Base-by-base conservation (phyloP, 441 rosid genomes). In the Theobroma grandiflorum region DNA sequence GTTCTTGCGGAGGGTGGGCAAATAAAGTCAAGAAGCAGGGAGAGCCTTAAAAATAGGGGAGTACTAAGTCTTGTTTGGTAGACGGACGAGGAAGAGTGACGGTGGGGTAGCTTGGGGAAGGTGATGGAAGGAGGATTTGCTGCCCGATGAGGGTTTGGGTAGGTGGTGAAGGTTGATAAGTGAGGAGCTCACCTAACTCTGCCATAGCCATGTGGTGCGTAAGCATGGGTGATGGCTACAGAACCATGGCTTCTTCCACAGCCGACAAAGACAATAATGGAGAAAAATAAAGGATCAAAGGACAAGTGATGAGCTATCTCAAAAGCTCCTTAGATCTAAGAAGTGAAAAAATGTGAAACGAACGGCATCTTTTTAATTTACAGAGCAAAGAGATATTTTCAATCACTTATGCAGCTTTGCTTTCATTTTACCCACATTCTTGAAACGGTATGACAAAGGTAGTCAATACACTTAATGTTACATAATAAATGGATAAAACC, bases 211-310 rank as follows among this genome's bases (percentile, higher is more conserved):
- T 31, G 15, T 31, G 61, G 58, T 71, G 75, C 8, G 22, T 26
- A 71, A 78, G 75, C 58, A 33, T 78, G 2, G 87, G 84, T 4
- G 75, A 70, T 2, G 90, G 64, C 58, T 83, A 83, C 0, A 87
- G 68, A 47, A 83, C 82, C 9, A 87, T 74, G 62, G 83, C 61
- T 31, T 75, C 76, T 59, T 72, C 82, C 89, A 74, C 77, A 16
- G 33, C 33, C 0, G 42, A 70, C 0, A 47, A 61, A 58, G 5
- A 8, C 33, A 22, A 26, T 26, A 58, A 58, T 2, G 33, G 14
- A 58, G 33, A 8, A 9, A 20, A 22, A 4, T 6, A 2, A 0
- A 33, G 14, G 26, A 20, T 7, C 33, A 6, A n/a, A 16, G 7
- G 4, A 4, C 4, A 52, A 52, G 10, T 9, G 12, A 45, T 9